Conservation (phyloP, 2,329 filamentous ascomycete genomes). For the Clonostachys rhizophaga region DNA sequence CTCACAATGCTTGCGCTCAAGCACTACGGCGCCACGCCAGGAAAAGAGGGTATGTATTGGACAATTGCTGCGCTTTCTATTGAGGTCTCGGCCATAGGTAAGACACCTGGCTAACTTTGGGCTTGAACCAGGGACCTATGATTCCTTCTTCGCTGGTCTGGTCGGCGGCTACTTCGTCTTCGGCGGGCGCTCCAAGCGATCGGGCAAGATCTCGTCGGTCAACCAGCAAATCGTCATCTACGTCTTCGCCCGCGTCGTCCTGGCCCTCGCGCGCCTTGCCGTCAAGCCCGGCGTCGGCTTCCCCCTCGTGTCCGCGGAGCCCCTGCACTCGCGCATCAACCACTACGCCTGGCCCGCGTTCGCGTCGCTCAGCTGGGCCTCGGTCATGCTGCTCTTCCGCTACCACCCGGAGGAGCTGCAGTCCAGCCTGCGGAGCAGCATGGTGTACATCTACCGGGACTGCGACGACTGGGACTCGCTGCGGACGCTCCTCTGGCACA, state of each 20-base stretch:
- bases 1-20: constrained; percentile 71
- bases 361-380: constrained; percentile 84
- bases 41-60: constrained; percentile 46
- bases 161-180: constrained; percentile 93
- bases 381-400: constrained; percentile 93
- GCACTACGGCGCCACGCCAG: constrained; percentile 49
- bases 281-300: constrained; percentile 60
- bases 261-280: constrained; percentile 78
- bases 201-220: constrained; percentile 69
- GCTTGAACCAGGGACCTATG: constrained; percentile 53
- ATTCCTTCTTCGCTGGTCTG: constrained; percentile 82
- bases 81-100: neutral
- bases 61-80: neutral
- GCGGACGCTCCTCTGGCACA: constrained; percentile 81
- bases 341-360: constrained; percentile 88
- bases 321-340: constrained; percentile 44
- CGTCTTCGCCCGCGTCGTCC: constrained; percentile 85
- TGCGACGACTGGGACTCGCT: constrained; percentile 87
- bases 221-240: constrained; percentile 98
- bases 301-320: constrained; percentile 42
- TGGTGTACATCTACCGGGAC: constrained; percentile 94
- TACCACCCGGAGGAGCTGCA: constrained; percentile 90
- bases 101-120: neutral
- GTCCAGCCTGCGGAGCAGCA: constrained; percentile 86
- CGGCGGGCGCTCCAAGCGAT: constrained; percentile 59